phyloP scores from a whole-genome alignment of 306 rosid species.

The Aeschynomene evenia region DNA sequence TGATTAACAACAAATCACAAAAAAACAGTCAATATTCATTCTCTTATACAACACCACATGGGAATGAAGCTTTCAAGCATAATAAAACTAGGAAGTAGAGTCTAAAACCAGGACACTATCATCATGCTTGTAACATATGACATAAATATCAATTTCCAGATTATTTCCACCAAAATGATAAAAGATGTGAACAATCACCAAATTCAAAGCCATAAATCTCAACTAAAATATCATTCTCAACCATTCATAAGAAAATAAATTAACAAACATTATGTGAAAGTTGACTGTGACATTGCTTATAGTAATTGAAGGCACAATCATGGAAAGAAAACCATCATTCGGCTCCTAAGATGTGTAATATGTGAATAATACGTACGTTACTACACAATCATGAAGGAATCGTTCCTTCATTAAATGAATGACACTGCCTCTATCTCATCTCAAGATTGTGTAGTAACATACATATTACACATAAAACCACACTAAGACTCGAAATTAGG shows the following conservation, averaged over 20 bases:
- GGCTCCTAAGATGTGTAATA: too few species aligned
- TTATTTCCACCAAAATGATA: not conserved
- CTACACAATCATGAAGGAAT: too few species aligned
- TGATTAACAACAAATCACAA: too few species aligned
- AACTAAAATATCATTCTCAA: not conserved
- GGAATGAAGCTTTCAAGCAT: too few species aligned
- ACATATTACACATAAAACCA: too few species aligned
- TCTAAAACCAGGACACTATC: too few species aligned
- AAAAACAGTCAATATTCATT: too few species aligned
- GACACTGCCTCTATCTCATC: not conserved
- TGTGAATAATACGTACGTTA: too few species aligned
- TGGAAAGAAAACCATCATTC: not conserved
- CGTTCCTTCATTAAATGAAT: slow-evolving; percentile 25
- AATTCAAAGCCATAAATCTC: not conserved
- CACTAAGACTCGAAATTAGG: too few species aligned
- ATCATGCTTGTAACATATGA: not conserved
- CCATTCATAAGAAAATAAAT: slow-evolving; percentile 12
- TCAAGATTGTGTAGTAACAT: too few species aligned
- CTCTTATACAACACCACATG: too few species aligned
- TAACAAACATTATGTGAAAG: not conserved
- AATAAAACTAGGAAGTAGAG: too few species aligned
- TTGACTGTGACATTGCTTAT: not conserved
- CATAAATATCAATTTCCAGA: not conserved
- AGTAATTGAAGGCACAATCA: not conserved
- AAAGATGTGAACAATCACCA: not conserved